A percentile compares a stretch with the other conserved stretches of the same genome.
Conservation (phyloP, 2,329 filamentous ascomycete genomes). For the Pseudofabraea citricarpa region DNA sequence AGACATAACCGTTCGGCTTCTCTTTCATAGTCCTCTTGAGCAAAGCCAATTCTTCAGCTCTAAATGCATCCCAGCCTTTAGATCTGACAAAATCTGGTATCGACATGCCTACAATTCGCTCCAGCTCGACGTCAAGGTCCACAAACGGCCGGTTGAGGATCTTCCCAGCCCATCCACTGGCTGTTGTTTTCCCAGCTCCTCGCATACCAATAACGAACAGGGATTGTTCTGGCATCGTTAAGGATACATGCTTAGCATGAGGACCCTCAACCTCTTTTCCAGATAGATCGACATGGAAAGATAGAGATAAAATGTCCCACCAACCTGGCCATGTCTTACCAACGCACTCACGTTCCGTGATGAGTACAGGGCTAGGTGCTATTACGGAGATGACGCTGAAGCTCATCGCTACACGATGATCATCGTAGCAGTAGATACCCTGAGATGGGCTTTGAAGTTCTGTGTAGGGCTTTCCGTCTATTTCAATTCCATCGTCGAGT, state of each 20-base stretch:
- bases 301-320: slow-evolving; percentile 84
- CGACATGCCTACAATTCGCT: slow-evolving; percentile 64
- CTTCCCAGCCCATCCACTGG: slow-evolving; percentile 77
- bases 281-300: slow-evolving; percentile 71
- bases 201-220: slow-evolving; percentile 97
- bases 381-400: slow-evolving; percentile 83
- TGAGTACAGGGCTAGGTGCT: slow-evolving; percentile 65
- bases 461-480: slow-evolving; percentile 47
- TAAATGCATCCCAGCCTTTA: slow-evolving; percentile 84
- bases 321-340: slow-evolving; percentile 99
- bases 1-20: slow-evolving; percentile 70
- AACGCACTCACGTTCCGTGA: slow-evolving; percentile 87
- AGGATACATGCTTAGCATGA: slow-evolving; percentile 32
- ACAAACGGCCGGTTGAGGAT: slow-evolving; percentile 72
- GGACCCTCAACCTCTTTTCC: slow-evolving; percentile 52
- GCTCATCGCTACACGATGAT: slow-evolving; percentile 97
- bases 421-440: slow-evolving; percentile 88
- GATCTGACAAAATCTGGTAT: slow-evolving; percentile 82
- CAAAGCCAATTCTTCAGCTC: slow-evolving; percentile 70
- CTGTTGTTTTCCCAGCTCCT: slow-evolving; percentile 93
- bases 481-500: slow-evolving; percentile 89
- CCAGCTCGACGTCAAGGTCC: slow-evolving; percentile 85
- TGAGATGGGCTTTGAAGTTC: slow-evolving; percentile 50
- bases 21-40: slow-evolving; percentile 71
- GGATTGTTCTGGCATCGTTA: slow-evolving; percentile 48